These are phyloP conservation scores for Thymus mandschuricus DNA, from an alignment of 257 asterid species.

Conservation along the genomic window DNA sequence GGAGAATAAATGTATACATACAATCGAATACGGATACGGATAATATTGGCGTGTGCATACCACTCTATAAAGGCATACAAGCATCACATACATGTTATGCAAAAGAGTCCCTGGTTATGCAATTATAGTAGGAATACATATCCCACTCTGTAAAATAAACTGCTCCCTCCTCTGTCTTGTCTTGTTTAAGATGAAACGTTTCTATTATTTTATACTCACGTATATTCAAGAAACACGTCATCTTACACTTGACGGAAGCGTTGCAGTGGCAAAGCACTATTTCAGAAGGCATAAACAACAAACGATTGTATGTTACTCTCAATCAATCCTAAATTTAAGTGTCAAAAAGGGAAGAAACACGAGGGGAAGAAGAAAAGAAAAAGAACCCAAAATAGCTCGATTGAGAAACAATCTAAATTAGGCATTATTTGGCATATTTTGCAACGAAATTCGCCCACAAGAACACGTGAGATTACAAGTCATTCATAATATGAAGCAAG, in stretches of 20 bases:
- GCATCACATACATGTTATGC: neutral
- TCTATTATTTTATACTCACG: no score
- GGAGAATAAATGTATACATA: neutral
- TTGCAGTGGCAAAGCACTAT: neutral
- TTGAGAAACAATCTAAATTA: neutral
- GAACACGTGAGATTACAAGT: neutral
- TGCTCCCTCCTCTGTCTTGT: neutral
- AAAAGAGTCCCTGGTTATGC: neutral
- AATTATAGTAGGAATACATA: neutral
- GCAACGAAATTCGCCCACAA: neutral
- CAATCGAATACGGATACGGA: neutral
- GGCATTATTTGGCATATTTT: neutral
- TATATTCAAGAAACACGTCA: no score
- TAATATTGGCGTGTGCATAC: neutral
- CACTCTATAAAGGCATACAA: neutral
- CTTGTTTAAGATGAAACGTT: no score
- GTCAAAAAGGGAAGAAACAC: neutral
- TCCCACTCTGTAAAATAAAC: neutral
- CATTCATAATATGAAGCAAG: neutral
- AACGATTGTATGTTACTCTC: neutral
- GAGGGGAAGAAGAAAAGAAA: neutral
- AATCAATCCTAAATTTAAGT: neutral
- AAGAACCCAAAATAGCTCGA: neutral
- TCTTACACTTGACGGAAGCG: neutral
- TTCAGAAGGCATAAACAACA: conserved; percentile 1